These are phyloP conservation scores for Sicyos baderoa DNA, from an alignment of 306 rosid species.

Conservation along the genomic window DNA sequence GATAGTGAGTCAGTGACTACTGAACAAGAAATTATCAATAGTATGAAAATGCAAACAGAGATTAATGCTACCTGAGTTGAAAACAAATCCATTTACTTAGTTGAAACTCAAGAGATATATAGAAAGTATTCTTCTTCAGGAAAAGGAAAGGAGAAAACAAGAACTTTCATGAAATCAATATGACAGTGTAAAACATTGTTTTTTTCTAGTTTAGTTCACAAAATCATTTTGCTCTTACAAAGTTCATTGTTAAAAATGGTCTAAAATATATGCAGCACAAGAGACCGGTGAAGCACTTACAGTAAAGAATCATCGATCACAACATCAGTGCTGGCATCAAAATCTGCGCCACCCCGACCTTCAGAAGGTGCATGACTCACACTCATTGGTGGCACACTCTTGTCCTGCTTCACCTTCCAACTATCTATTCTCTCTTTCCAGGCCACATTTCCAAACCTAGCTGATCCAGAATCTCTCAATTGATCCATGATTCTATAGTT, in stretches of 20 bases:
- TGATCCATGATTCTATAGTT: conserved; percentile 71
- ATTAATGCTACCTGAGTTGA: neutral
- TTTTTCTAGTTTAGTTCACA: neutral
- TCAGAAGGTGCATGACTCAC: conserved; percentile 86
- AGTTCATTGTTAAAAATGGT: neutral
- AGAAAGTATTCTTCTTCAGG: neutral
- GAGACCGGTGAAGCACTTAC: conserved; percentile 38
- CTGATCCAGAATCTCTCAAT: conserved; percentile 41
- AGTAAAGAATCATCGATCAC: conserved; percentile 73
- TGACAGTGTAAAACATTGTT: neutral
- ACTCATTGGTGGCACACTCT: conserved; percentile 78
- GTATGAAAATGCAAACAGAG: neutral
- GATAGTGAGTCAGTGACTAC: neutral
- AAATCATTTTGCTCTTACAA: neutral
- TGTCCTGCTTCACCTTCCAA: conserved; percentile 98
- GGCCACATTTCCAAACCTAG: conserved; percentile 86
- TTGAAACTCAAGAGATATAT: neutral
- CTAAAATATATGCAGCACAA: neutral
- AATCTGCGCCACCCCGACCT: conserved; percentile 79
- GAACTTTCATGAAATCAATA: neutral
- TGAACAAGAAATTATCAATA: neutral
- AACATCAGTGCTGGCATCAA: conserved; percentile 92
- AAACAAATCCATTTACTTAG: neutral
- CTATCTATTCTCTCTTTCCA: conserved; percentile 99
- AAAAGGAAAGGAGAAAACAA: neutral